Evolutionary conservation across 768 basidiomycete genomes (phyloP), one percentile per base, ranked within the genome.

Genomic region (Wakefieldia striispora): DNA sequence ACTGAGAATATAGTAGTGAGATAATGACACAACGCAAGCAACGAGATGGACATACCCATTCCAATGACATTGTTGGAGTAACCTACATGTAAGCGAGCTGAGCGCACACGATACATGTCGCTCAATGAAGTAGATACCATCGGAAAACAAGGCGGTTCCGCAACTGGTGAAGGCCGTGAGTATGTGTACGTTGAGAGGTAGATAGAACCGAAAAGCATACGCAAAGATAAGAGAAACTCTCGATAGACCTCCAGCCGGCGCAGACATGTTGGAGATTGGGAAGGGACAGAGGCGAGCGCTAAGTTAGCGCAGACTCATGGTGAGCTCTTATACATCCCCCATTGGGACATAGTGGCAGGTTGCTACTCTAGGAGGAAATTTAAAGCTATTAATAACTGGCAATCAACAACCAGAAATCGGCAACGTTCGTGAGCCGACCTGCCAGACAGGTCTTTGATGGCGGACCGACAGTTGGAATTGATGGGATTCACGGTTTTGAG

Each of bases 121-220:
- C 34, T 34, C 16, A 16, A 14, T 31, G 31, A 45, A 21, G 19
- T 11, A 33, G 57, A 23, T 68, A 86, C 89, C 90, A 66, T 93
- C 90, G 23, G 89, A 91, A 71, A 93, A 91, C 39, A 92, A 73
- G 37, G 91, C 90, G 3, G 91, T 93, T 62, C 90, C 90, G 64
- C 90, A 91, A 14, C 88, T 90, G 54, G 44, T 45, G 44, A 43
- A 36, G 36, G 14, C 26, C 2, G 23, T 48, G 17, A 48, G 53
- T 19, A 51, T 27, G 43, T 41, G 53, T 19, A 51, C 26, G 43
- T 41, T 36, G 36, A 34, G 23, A 19, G 17, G 45, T 1, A 2
- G 24, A 19, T 3, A 24, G 10, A 16, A 36, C 12, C 40, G 33
- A 7, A 20, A 75, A 26, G 53, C 84, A 42, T 56, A 90, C 89